These are phyloP conservation scores for Leptomonas seymouri DNA, from an alignment of 208 protist genomes.

Conservation along the genomic window DNA sequence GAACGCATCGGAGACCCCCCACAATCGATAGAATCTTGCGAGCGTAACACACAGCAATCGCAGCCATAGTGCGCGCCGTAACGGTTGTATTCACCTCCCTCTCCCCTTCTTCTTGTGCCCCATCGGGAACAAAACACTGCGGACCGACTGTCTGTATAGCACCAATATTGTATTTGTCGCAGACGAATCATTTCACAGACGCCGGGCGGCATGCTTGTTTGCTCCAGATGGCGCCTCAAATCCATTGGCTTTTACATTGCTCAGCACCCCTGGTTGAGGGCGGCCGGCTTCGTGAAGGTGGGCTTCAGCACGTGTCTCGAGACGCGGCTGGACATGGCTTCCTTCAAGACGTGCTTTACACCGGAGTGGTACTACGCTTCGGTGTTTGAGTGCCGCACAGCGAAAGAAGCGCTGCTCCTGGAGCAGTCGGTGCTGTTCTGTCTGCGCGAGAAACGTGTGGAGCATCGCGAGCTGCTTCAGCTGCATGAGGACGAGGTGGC, in stretches of 20 bases:
- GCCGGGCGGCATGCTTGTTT: constrained; percentile 23
- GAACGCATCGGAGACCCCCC: no score
- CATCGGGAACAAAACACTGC: neutral
- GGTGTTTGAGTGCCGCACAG: constrained; percentile 57
- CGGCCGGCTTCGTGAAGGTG: constrained; percentile 67
- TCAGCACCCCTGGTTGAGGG: constrained; percentile 65
- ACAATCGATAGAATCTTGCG: no score
- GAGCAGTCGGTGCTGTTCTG: constrained; percentile 78
- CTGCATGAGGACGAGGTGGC: constrained; percentile 41
- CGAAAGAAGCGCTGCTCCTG: constrained; percentile 64
- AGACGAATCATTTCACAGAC: no score
- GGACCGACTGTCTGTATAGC: no score
- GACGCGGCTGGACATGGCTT: constrained; percentile 66
- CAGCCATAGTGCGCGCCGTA: neutral
- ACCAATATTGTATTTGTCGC: no score
- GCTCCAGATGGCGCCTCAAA: constrained; percentile 9
- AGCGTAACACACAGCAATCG: no score
- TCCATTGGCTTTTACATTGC: constrained; percentile 74
- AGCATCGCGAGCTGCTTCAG: constrained; percentile 62
- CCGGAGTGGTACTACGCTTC: constrained; percentile 70
- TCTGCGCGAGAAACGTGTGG: constrained; percentile 50
- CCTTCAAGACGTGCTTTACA: constrained; percentile 82
- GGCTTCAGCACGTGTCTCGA: constrained; percentile 64
- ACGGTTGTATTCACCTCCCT: neutral
- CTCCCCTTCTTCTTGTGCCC: neutral